A percentile compares a stretch with the other conserved stretches of the same genome.
These are phyloP conservation scores for Hygrocybe punicea DNA, from an alignment of 768 basidiomycete species.

Conservation along the genomic window DNA sequence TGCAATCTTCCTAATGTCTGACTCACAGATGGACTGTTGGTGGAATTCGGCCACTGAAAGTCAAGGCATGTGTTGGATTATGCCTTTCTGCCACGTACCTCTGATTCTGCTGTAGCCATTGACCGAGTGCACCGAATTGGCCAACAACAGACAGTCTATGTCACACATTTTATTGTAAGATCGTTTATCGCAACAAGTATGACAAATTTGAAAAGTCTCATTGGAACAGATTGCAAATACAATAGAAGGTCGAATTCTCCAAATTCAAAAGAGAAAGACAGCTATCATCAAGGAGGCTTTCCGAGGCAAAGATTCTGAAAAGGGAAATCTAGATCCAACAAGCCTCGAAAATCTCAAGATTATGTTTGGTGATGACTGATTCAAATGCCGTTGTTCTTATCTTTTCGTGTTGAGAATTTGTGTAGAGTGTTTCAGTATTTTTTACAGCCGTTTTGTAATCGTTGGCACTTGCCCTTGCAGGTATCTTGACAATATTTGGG, in stretches of 20 bases:
- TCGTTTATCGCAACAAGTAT: not conserved
- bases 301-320: conserved; percentile 45
- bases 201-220: not conserved
- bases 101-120: conserved; percentile 50
- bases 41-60: conserved; percentile 84
- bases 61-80: conserved; percentile 50
- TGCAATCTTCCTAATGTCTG: not conserved
- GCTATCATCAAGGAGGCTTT: conserved; percentile 86
- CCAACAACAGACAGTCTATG: conserved; percentile 76
- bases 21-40: conserved; percentile 82
- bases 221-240: conserved; percentile 58
- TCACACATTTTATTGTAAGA: conserved; percentile 81
- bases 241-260: conserved; percentile 73
- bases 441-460: too few species aligned
- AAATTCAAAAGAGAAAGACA: conserved; percentile 83
- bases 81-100: not conserved
- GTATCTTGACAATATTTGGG: too few species aligned
- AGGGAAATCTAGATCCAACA: conserved; percentile 55
- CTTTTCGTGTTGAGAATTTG: too few species aligned
- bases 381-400: not conserved
- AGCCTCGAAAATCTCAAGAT: conserved; percentile 79
- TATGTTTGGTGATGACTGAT: conserved; percentile 58
- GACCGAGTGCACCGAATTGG: conserved; percentile 85
- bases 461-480: too few species aligned
- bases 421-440: too few species aligned